Base-by-base conservation (phyloP, 1,284 basidiomycete genomes). In the Leccinum griseonigrum region DNA sequence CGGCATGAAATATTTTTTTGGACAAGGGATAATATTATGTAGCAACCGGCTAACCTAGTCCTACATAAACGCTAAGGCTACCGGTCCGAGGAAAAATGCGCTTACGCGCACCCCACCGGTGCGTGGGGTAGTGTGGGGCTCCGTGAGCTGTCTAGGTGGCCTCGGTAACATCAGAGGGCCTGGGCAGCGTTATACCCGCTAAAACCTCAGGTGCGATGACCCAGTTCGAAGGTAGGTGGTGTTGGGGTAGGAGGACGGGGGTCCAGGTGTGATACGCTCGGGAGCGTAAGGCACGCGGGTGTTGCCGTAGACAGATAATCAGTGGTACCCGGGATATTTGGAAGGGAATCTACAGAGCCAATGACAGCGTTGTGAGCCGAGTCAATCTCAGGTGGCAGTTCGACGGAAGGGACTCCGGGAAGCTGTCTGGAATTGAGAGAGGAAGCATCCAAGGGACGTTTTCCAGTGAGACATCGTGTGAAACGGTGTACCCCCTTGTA, bases 401-500 rank as follows among this genome's bases (percentile, higher is more conserved):
- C 67, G 26, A 59, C 73, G 4, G 69, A 75, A 43, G 75, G 75
- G 3, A 75, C 72, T 3, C 72, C 74, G 22, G 74, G 71, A 3
- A 76, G 69, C 34, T 74, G 72, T 60, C 75, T 71, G 6, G 66
- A 74, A 43, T 60, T 72, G 32, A 74, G 71, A 13, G 70, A 71
- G 2, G 75, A 74, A 9, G 63, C 56, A 62, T 85, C 83, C 18
- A 90, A 72, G 28, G 72, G 76, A 13, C 83, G 77, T 53, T 87
- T 79, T 34, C 90, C 90, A 13, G 83, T 81, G 4, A 88, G 73
- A 71, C 90, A 91, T 9, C 80, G 77, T 2, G 79, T 77, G 67
- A 26, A 26, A 26, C 22, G 22, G 22, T 61, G 62, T 72, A 66
- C 56, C 56, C 54, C 46, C 63, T 60, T 62, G 32, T 34, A 52